Evolutionary conservation across 257 asterid genomes (phyloP), one percentile per base, ranked within the genome.

Genomic region (Nicotiana sylvestris): DNA sequence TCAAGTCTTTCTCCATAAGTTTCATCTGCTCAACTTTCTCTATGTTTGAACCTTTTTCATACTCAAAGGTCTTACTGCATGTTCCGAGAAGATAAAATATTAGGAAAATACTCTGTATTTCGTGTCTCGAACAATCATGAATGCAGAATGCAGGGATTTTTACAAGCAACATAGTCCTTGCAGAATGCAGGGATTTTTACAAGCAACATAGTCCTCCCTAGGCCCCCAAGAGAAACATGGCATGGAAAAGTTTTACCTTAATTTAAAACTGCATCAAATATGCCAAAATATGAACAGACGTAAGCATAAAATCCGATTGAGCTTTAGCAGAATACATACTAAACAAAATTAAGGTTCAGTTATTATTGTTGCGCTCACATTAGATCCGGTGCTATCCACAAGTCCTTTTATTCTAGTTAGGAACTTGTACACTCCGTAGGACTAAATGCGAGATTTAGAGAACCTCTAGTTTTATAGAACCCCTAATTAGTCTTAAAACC

Each of bases 1-100:
- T 87, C 80, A 96, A 84, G 70, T 96, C 89, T 86, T 87, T 90
- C 94, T 94, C 99, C 90, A 86, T 65, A 30, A 66, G 80, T 88
- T 90, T 86, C 98, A 93, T 80, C 82, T 90, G 84, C 76, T 92
- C 92, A 78, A 96, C 97, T 88, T 93, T 92, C 64, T 87, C 92
- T 18, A 56, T 81, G 86, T 94, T 96, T 53, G 81, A 39, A 67
- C 92, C 88, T 84, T 94, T 96, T 84, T 94, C 97, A n/a, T 86
- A 82, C 85, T 91, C 94, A 61, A 96, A 96, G 27, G 93, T 90
- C 86, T 87, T 85, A 69, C 99, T 96, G 80, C 80, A 76, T 51
- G 72, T 86, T 81, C 58, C 61, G 81, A 80, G 60, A 60, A 81
- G 17, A 83, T 51, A 61, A 39, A 55, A 66, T 76, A 74, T 35